phyloP scores from a whole-genome alignment of 768 basidiomycete genomes.

The Sarcodon aspratus region DNA sequence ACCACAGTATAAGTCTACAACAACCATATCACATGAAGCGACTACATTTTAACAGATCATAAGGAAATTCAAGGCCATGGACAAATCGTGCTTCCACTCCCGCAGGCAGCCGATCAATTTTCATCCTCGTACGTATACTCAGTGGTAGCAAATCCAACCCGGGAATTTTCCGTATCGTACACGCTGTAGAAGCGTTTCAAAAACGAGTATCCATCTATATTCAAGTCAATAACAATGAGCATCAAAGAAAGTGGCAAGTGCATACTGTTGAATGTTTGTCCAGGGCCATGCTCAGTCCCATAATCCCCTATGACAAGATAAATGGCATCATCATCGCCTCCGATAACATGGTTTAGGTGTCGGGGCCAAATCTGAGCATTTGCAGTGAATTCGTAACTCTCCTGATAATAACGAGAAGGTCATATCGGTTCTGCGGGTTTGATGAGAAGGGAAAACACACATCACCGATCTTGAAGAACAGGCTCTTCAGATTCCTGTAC shows the following conservation, averaged over 20 bases:
- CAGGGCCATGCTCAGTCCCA: conserved; percentile 11
- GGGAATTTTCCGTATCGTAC: conserved; percentile 26
- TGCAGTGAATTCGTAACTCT: conserved; percentile 14
- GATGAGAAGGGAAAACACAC: neutral
- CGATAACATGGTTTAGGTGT: conserved; percentile 16
- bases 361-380: conserved; percentile 22
- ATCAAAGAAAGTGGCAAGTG: neutral
- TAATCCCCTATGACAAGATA: conserved; percentile 16
- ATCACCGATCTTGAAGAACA: conserved; percentile 16
- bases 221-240: neutral
- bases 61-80: too few relatives aligned
- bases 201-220: conserved; percentile 14
- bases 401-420: neutral
- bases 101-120: conserved; percentile 17
- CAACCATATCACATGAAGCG: too few relatives aligned
- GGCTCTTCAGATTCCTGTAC: conserved; percentile 9
- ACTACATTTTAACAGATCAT: too few relatives aligned
- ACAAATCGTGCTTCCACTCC: too few relatives aligned
- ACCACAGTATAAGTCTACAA: too few relatives aligned
- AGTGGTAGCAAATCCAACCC: conserved; percentile 30
- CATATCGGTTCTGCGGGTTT: neutral
- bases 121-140: conserved; percentile 20
- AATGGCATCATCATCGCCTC: conserved; percentile 11
- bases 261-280: conserved; percentile 15
- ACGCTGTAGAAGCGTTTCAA: conserved; percentile 32